Percentiles rank a stretch among this genome's conserved stretches.
These are phyloP conservation scores for Fusarium beomiforme DNA, from an alignment of 2,329 filamentous ascomycete genomes.

Conservation along the genomic window DNA sequence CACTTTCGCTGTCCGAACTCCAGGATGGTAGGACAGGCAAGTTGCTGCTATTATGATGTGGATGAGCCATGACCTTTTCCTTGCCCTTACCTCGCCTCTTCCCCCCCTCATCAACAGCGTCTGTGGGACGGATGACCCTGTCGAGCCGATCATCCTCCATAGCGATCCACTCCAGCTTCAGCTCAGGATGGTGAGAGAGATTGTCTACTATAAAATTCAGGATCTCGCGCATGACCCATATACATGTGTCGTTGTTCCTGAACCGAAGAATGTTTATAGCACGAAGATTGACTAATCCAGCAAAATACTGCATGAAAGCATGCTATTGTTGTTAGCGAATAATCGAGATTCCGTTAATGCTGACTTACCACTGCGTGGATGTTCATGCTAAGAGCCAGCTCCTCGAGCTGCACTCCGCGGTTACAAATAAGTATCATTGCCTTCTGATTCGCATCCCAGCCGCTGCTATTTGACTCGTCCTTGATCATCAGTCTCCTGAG, in stretches of 20 bases:
- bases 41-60: conserved; percentile 23
- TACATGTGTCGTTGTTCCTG: conserved; percentile 65
- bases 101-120: conserved; percentile 43
- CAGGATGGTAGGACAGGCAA: conserved; percentile 46
- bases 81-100: conserved; percentile 50
- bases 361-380: conserved; percentile 63
- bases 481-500: conserved; percentile 69
- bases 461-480: conserved; percentile 58
- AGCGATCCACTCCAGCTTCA: conserved; percentile 68
- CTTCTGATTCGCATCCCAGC: conserved; percentile 68
- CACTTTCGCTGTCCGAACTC: conserved; percentile 49
- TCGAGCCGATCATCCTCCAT: conserved; percentile 63
- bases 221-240: conserved; percentile 66
- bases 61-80: conserved; percentile 39
- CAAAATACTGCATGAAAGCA: conserved; percentile 64
- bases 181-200: conserved; percentile 62
- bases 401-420: conserved; percentile 60
- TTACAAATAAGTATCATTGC: conserved; percentile 64
- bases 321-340: conserved; percentile 55
- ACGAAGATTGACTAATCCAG: conserved; percentile 58
- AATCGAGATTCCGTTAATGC: neutral
- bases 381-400: conserved; percentile 66
- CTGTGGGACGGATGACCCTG: conserved; percentile 56
- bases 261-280: conserved; percentile 66
- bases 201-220: conserved; percentile 68